Conservation (phyloP, 1,139 yeast genomes). For the Saccharomyces hybrid region DNA sequence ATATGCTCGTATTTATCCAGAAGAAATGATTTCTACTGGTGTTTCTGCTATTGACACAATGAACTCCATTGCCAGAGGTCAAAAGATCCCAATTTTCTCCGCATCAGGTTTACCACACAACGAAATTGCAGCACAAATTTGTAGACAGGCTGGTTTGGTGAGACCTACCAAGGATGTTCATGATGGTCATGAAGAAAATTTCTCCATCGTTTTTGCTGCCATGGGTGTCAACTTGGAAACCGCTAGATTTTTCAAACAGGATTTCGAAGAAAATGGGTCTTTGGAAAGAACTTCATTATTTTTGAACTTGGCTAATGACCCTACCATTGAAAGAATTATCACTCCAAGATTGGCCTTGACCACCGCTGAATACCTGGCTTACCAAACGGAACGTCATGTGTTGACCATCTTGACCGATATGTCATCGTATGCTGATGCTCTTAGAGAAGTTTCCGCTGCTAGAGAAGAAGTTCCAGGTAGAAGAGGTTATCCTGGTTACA, state of each 20-base stretch:
- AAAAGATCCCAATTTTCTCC: slow-evolving; percentile 95
- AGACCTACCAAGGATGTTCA: slow-evolving; percentile 99
- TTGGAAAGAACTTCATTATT: slow-evolving; percentile 94
- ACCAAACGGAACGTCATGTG: slow-evolving; percentile 98
- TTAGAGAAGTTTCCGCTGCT: slow-evolving; percentile 99
- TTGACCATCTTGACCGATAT: slow-evolving; percentile 95
- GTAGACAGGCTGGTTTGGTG: slow-evolving; percentile 98
- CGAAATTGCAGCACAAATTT: slow-evolving; percentile 98
- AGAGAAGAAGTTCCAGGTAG: slow-evolving; percentile 99
- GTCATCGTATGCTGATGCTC: slow-evolving; percentile 98
- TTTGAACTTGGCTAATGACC: slow-evolving; percentile 96
- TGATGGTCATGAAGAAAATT: slow-evolving; percentile 98
- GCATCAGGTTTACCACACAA: slow-evolving; percentile 99
- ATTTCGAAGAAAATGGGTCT: slow-evolving; percentile 98
- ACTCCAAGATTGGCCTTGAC: slow-evolving; percentile 99
- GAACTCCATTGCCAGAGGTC: slow-evolving; percentile 99
- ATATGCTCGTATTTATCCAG: slow-evolving; percentile 95
- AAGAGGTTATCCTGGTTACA: slow-evolving; percentile 99
- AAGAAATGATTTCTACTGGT: slow-evolving; percentile 99
- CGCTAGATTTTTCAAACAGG: slow-evolving; percentile 93
- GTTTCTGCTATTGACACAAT: slow-evolving; percentile 96
- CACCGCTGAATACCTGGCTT: slow-evolving; percentile 96
- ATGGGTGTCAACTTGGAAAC: slow-evolving; percentile 95
- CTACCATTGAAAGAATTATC: slow-evolving; percentile 97
- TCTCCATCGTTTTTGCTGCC: slow-evolving; percentile 98